A percentile compares a stretch with the other conserved stretches of the same genome.
phyloP scores from a whole-genome alignment of 2,329 filamentous ascomycete genomes.

The Dothideomycetes sp. region DNA sequence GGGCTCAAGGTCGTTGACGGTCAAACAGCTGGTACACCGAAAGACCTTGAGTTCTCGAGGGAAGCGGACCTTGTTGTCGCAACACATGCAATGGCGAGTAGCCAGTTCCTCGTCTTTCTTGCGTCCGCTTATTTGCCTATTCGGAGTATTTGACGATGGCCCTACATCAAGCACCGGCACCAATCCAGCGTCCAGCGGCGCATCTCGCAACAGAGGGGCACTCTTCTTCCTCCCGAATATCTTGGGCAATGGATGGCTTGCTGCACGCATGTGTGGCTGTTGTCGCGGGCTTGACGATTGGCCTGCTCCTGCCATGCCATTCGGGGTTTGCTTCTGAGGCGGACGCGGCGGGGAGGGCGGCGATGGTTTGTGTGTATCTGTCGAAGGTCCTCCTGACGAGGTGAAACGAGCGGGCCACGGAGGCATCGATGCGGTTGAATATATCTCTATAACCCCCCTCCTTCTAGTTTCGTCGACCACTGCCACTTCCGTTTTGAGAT shows the following conservation, averaged over 20 bases:
- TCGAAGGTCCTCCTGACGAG: constrained; percentile 2
- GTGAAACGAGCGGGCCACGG: constrained; percentile 18
- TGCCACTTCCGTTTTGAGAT: no score
- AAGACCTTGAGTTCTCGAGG: constrained; percentile 64
- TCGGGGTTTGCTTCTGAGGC: background rate
- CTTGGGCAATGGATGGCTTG: constrained; percentile 68
- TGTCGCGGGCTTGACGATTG: constrained; percentile 9
- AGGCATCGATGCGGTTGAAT: no score
- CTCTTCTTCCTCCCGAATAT: constrained; percentile 53
- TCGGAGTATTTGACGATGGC: constrained; percentile 22
- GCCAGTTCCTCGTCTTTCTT: constrained; percentile 47
- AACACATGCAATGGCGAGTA: constrained; percentile 76
- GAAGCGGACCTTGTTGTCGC: constrained; percentile 71
- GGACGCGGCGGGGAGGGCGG: constrained; percentile 1
- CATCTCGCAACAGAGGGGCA: constrained; percentile 24
- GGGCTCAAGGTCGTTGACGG: constrained; percentile 63
- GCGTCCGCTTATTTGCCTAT: constrained; percentile 23
- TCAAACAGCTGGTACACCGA: constrained; percentile 74
- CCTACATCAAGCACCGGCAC: constrained; percentile 28
- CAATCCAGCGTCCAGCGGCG: constrained; percentile 32
- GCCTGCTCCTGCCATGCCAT: background rate
- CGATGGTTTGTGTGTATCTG: background rate
- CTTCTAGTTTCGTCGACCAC: no score
- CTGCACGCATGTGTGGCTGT: constrained; percentile 8
- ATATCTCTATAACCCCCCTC: no score